A percentile compares a stretch with the other conserved stretches of the same genome.
Conservation (phyloP, 495 filamentous ascomycete genomes). For the Hyaloscypha finlandica region DNA sequence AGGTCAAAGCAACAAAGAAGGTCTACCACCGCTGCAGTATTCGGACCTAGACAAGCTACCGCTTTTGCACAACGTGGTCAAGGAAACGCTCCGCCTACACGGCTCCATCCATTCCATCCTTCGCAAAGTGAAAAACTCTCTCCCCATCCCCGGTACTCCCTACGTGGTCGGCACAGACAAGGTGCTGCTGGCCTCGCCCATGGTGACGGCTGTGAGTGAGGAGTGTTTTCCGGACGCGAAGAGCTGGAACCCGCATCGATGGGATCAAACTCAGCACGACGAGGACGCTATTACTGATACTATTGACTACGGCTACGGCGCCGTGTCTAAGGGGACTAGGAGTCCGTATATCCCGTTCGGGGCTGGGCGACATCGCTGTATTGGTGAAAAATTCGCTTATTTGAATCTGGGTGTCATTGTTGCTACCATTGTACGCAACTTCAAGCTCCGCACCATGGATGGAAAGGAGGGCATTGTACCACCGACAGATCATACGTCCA, state of each 20-base stretch:
- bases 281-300: conserved; percentile 65
- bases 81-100: conserved; percentile 79
- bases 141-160: conserved; percentile 74
- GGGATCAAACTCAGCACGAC: conserved; percentile 54
- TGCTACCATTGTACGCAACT: conserved; percentile 70
- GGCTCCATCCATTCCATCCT: conserved; percentile 83
- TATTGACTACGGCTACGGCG: conserved; percentile 91
- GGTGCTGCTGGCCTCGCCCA: conserved; percentile 78
- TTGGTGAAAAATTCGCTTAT: conserved; percentile 96
- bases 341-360: conserved; percentile 96
- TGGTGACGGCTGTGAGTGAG: conserved; percentile 66
- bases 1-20: too few species aligned
- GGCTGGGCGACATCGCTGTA: conserved; percentile 88
- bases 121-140: conserved; percentile 84
- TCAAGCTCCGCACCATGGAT: conserved; percentile 72
- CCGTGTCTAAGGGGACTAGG: conserved; percentile 79
- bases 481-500: conserved; percentile 87
- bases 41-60: conserved; percentile 68
- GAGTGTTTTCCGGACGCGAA: conserved; percentile 79
- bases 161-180: conserved; percentile 76
- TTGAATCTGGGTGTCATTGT: conserved; percentile 84
- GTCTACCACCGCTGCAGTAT: conserved; percentile 64
- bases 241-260: conserved; percentile 85
- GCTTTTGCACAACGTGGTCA: conserved; percentile 68
- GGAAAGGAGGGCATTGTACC: conserved; percentile 63